Conservation (phyloP, 768 basidiomycete species). For the Phylloporus sp. region DNA sequence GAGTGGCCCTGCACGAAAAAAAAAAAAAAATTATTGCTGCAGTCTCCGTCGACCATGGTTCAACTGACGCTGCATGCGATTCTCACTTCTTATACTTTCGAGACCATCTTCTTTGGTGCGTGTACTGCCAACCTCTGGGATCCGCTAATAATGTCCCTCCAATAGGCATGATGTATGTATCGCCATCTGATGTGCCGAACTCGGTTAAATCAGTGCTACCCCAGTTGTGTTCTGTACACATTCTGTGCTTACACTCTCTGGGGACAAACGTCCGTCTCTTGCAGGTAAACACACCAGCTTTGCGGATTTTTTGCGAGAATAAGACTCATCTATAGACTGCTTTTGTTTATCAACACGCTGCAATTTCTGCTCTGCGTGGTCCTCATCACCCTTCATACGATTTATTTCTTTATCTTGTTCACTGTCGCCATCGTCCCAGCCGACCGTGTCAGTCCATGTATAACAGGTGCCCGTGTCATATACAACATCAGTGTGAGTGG, state of each 20-base stretch:
- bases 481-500: slow-evolving; percentile 12
- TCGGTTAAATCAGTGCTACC: background rate
- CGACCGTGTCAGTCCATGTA: background rate
- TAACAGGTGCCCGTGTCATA: background rate
- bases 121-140: background rate
- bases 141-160: background rate
- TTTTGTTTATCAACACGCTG: slow-evolving; percentile 11
- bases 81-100: slow-evolving; percentile 5
- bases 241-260: slow-evolving; percentile 15
- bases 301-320: background rate
- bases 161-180: slow-evolving; percentile 16
- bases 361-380: slow-evolving; percentile 17
- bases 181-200: background rate
- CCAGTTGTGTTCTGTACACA: slow-evolving; percentile 12
- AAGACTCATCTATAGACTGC: background rate
- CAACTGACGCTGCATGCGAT: background rate
- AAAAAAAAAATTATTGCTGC: background rate
- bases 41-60: slow-evolving; percentile 7
- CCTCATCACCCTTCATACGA: slow-evolving; percentile 4
- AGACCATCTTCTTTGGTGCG: slow-evolving; percentile 21
- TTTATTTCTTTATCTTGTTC: slow-evolving; percentile 2
- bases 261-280: slow-evolving; percentile 6
- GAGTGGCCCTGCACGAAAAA: background rate
- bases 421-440: background rate
- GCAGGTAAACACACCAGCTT: slow-evolving; percentile 2